Evolutionary conservation across 2,329 filamentous ascomycete species (phyloP).

Genomic region (Monilinia vaccinii-corymbosi): DNA sequence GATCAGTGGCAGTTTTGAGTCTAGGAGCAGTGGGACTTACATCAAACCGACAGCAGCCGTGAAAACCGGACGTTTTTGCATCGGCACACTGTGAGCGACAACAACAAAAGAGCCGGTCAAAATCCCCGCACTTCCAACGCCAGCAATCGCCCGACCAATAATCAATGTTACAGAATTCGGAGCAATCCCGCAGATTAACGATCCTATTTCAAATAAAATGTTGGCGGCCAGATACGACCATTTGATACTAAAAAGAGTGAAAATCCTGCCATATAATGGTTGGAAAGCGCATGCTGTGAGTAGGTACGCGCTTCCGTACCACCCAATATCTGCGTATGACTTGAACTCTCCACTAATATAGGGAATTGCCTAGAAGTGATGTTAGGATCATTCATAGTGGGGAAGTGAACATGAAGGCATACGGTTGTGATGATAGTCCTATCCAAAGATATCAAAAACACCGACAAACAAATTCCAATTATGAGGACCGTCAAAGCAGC

Average conservation of each 20-base stretch:
- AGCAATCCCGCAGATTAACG: conserved; percentile 48
- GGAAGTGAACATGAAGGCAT: conserved; percentile 30
- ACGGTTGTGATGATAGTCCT: conserved; percentile 32
- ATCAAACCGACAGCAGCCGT: conserved; percentile 51
- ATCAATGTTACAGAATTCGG: conserved; percentile 54
- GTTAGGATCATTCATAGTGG: conserved; percentile 33
- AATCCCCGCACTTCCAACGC: conserved; percentile 46
- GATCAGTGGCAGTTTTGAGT: background rate
- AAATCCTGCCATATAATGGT: conserved; percentile 22
- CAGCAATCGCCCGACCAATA: conserved; percentile 51
- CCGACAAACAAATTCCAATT: conserved; percentile 23
- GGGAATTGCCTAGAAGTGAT: conserved; percentile 34
- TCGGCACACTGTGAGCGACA: conserved; percentile 51
- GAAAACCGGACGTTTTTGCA: conserved; percentile 47
- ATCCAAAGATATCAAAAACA: conserved; percentile 27
- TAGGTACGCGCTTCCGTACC: conserved; percentile 42
- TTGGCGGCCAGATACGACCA: conserved; percentile 1
- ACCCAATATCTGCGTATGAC: conserved; percentile 20
- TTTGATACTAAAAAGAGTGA: conserved; percentile 2
- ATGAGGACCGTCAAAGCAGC: conserved; percentile 18
- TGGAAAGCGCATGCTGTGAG: conserved; percentile 42
- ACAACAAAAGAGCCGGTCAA: conserved; percentile 35
- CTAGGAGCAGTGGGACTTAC: conserved; percentile 23
- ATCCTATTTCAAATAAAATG: conserved; percentile 16
- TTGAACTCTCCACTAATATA: background rate